Evolutionary conservation across 768 basidiomycete species (phyloP).

Genomic region (Mycena vitilis): DNA sequence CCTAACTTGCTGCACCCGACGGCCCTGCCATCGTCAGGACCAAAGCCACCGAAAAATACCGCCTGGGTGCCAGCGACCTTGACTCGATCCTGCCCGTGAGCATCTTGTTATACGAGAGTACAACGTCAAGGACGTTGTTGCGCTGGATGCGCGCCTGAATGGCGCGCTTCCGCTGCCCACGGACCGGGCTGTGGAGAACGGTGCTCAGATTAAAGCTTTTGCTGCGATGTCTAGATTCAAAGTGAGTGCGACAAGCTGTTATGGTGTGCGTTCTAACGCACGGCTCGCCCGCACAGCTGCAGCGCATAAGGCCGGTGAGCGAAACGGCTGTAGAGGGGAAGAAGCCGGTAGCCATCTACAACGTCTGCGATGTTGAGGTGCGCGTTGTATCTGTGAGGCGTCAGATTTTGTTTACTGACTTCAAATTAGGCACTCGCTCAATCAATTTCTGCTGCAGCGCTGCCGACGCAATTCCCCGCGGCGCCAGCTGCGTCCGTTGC

Average conservation of each 20-base stretch:
- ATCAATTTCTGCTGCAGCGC: neutral
- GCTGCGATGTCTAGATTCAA: neutral
- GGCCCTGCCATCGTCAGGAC: neutral
- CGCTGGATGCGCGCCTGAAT: constrained; percentile 12
- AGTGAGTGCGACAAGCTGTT: neutral
- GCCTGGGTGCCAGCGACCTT: neutral
- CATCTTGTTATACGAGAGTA: neutral
- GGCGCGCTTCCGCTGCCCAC: neutral
- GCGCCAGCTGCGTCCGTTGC: neutral
- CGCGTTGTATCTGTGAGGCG: neutral
- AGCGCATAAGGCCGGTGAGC: neutral
- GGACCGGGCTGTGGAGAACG: neutral
- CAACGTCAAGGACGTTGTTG: constrained; percentile 8
- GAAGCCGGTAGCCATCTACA: neutral
- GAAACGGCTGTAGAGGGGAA: neutral
- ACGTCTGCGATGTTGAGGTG: constrained; percentile 8
- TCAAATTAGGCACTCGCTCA: neutral
- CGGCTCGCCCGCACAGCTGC: neutral
- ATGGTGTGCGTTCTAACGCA: neutral
- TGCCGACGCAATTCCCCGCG: neutral
- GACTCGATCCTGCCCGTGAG: constrained; percentile 17
- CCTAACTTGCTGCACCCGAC: neutral
- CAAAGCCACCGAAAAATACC: constrained; percentile 3
- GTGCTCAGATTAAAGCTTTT: neutral
- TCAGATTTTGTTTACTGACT: neutral